phyloP scores from a whole-genome alignment of 805 yeast species.

The Ogataea neopini region DNA sequence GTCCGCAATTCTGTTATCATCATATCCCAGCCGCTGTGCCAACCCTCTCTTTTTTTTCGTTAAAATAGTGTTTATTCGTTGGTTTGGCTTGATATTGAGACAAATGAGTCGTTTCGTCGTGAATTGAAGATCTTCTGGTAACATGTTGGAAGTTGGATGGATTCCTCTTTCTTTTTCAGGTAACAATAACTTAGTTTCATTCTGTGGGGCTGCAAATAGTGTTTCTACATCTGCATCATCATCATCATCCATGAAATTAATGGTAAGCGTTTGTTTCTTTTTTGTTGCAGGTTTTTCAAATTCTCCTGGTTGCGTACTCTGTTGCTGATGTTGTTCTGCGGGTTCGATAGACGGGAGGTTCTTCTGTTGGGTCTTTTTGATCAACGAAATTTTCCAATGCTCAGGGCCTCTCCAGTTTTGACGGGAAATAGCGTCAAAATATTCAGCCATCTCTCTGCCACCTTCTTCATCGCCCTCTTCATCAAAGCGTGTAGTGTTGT shows the following conservation, averaged over 20 bases:
- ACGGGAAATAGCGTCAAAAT: constrained; percentile 72
- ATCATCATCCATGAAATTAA: constrained; percentile 33
- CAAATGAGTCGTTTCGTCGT: constrained; percentile 49
- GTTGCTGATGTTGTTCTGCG: neutral
- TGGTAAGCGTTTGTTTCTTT: constrained; percentile 16
- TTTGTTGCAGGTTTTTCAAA: constrained; percentile 10
- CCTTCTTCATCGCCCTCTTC: constrained; percentile 35
- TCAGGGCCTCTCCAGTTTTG: constrained; percentile 89
- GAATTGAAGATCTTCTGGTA: constrained; percentile 54
- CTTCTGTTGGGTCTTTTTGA: constrained; percentile 17
- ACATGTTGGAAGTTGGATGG: constrained; percentile 30
- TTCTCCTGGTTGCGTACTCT: constrained; percentile 2
- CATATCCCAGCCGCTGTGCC: constrained; percentile 19
- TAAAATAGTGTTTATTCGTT: constrained; percentile 31
- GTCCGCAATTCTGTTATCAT: constrained; percentile 44
- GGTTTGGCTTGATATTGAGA: constrained; percentile 46
- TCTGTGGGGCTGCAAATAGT: constrained; percentile 30
- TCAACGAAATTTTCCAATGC: constrained; percentile 79
- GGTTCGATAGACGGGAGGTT: too few relatives aligned
- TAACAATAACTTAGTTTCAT: constrained; percentile 23
- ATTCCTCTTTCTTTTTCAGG: constrained; percentile 29
- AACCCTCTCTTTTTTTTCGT: constrained; percentile 26
- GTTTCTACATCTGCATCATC: constrained; percentile 26
- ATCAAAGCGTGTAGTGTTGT: constrained; percentile 22
- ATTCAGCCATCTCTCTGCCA: constrained; percentile 58